phyloP scores from a whole-genome alignment of 2,329 filamentous ascomycete genomes.

The Phyllosticta paracitricarpa region DNA sequence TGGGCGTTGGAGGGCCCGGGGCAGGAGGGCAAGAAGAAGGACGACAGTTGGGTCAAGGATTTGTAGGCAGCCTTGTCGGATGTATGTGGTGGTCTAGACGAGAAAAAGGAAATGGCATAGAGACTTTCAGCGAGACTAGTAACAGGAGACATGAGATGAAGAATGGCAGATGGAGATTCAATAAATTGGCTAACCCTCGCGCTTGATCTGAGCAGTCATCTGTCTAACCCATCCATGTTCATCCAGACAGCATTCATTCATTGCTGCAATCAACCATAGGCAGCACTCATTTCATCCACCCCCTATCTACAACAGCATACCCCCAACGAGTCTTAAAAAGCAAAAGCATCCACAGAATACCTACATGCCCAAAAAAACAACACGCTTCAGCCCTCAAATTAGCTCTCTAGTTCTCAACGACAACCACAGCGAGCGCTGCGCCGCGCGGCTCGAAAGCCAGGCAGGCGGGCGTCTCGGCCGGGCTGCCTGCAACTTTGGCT shows the following conservation, averaged over 20 bases:
- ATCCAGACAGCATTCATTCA: too few species aligned
- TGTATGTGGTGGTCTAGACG: not conserved
- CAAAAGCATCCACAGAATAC: not conserved
- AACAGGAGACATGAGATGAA: not conserved
- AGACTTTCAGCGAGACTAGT: not conserved
- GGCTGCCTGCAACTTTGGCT: slow-evolving; percentile 11
- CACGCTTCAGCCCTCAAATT: slow-evolving; percentile 6
- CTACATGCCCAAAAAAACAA: not conserved
- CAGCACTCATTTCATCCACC: too few species aligned
- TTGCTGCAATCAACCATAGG: too few species aligned
- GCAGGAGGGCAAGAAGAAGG: slow-evolving; percentile 48
- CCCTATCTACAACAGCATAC: not conserved
- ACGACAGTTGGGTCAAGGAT: slow-evolving; percentile 52
- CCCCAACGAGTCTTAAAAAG: not conserved
- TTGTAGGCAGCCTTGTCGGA: slow-evolving; percentile 23
- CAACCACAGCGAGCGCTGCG: not conserved
- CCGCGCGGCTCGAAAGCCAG: not conserved
- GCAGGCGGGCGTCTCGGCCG: not conserved
- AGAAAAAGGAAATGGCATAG: not conserved
- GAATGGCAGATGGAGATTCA: too few species aligned
- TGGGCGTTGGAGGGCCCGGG: slow-evolving; percentile 54
- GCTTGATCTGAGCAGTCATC: too few species aligned
- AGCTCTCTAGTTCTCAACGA: slow-evolving; percentile 11
- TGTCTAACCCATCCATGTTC: too few species aligned
- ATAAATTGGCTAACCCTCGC: too few species aligned